Percentiles rank a stretch among this genome's conserved stretches.
Evolutionary conservation across 1,284 basidiomycete genomes (phyloP).

Genomic region (Chiua sp.): DNA sequence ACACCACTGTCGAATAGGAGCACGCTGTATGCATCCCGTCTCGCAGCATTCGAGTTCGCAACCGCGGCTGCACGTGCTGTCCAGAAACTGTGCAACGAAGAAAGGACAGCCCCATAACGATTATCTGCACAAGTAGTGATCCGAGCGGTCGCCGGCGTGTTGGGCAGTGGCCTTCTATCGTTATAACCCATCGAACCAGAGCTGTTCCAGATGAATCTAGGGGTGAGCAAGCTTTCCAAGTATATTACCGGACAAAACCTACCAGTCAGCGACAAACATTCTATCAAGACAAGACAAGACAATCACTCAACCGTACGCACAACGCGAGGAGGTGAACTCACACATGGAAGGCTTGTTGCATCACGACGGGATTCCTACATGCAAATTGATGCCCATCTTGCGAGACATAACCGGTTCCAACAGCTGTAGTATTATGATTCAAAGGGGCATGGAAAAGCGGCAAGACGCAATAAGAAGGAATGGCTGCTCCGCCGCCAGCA

Average conservation of each 20-base stretch:
- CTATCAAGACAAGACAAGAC: slow-evolving; percentile 14
- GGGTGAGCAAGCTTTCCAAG: not conserved
- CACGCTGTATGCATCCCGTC: slow-evolving; percentile 63
- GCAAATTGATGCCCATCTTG: slow-evolving; percentile 51
- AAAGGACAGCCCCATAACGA: slow-evolving; percentile 62
- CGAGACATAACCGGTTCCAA: slow-evolving; percentile 55
- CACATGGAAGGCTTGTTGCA: slow-evolving; percentile 43
- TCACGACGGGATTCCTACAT: slow-evolving; percentile 59
- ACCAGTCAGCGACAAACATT: slow-evolving; percentile 36
- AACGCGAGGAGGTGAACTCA: slow-evolving; percentile 9
- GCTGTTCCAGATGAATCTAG: too few relatives aligned
- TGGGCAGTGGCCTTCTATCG: slow-evolving; percentile 51
- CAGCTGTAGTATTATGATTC: slow-evolving; percentile 28
- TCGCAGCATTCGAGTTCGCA: slow-evolving; percentile 33
- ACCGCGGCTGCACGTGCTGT: slow-evolving; percentile 50
- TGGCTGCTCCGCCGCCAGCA: slow-evolving; percentile 42
- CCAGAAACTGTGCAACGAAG: slow-evolving; percentile 61
- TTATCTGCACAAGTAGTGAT: slow-evolving; percentile 50
- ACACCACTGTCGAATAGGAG: slow-evolving; percentile 51
- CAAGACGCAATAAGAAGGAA: slow-evolving; percentile 60
- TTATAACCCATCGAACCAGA: slow-evolving; percentile 54
- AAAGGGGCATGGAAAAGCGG: slow-evolving; percentile 58
- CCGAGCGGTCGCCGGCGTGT: slow-evolving; percentile 47
- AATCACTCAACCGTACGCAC: not conserved
- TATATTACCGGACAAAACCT: not conserved